Evolutionary conservation across 129 eudicot species (phyloP), one percentile per base, ranked within the genome.

Genomic region (Cynara cardunculus): DNA sequence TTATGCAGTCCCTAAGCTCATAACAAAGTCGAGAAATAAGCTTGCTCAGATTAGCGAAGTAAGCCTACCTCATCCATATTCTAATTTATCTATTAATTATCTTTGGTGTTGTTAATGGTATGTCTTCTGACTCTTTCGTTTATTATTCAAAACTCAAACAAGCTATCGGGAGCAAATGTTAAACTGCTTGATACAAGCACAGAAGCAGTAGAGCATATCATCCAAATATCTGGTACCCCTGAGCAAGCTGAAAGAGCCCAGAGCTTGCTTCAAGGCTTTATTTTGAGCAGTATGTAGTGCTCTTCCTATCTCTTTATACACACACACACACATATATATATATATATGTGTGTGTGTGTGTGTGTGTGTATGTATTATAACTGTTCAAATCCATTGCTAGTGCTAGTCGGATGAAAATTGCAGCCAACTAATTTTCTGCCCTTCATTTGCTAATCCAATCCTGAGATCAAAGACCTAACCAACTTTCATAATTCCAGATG

Each of bases 161-260:
- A 83, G 99, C 85, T 95, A 72, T 95, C 99, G 12, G 99, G 97
- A 86, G 99, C 99, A 64, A 92, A 79, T 74, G 97, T 95, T 35
- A 92, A 90, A 77, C 87, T 95, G 75, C 73, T 95, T 70, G 97
- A 95, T 53, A 90, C 90, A 77, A 77, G 88, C 39, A 76, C 94
- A 59, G 97, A 90, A 74, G 89, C 79, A 79, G 85, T 91, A 41
- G 97, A 92, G 84, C 94, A 92, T 81, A 83, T 89, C 39, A 88
- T 95, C 71, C 91, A 93, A 77, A 95, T 95, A 85, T 90, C 97
- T 8, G 99, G 99, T 24, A 89, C 97, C 72, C 97, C 91, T 3
- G 99, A 95, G 88, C 99, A 95, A 85, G 91, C 99, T 7, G 99
- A 95, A 86, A 89, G 91, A 89, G 99, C 99, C 77, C 97, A 95